phyloP scores from a whole-genome alignment of 768 basidiomycete species.

The Phlebiopsis gigantea region DNA sequence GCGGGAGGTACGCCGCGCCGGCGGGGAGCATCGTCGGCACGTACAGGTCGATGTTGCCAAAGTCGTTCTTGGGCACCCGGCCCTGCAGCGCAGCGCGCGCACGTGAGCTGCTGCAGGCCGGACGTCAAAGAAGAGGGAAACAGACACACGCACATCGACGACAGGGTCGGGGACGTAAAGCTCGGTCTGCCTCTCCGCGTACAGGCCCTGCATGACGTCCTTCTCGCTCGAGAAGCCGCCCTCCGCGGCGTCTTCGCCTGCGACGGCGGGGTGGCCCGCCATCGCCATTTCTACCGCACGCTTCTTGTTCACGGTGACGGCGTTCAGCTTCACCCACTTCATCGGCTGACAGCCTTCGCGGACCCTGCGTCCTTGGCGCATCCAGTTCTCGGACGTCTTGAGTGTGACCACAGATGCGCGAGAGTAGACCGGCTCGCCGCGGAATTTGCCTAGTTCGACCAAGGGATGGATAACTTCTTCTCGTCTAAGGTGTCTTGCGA shows the following conservation, averaged over 20 bases:
- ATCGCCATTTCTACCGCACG: constrained; percentile 64
- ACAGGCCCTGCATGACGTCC: constrained; percentile 82
- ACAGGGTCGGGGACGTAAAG: constrained; percentile 75
- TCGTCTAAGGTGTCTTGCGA: constrained; percentile 82
- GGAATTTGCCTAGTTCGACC: constrained; percentile 84
- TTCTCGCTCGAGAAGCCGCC: constrained; percentile 32
- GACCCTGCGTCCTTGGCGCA: constrained; percentile 77
- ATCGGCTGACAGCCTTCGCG: constrained; percentile 75
- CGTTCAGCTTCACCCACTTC: constrained; percentile 84
- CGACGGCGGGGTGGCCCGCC: constrained; percentile 21
- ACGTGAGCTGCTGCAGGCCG: background rate
- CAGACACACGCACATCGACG: constrained; percentile 68
- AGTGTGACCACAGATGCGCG: constrained; percentile 79
- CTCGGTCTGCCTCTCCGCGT: constrained; percentile 81
- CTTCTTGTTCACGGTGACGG: constrained; percentile 72
- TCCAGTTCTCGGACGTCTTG: constrained; percentile 93
- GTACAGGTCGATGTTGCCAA: constrained; percentile 96
- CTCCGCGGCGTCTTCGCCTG: constrained; percentile 33
- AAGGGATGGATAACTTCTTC: constrained; percentile 82
- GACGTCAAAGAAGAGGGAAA: no score
- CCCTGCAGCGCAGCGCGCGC: constrained; percentile 62
- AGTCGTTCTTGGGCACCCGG: constrained; percentile 88
- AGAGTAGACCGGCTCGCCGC: constrained; percentile 88
- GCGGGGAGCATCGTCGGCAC: constrained; percentile 90
- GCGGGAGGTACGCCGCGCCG: constrained; percentile 86